Evolutionary conservation across 257 asterid species (phyloP).

Genomic region (Gardenia jasminoides): DNA sequence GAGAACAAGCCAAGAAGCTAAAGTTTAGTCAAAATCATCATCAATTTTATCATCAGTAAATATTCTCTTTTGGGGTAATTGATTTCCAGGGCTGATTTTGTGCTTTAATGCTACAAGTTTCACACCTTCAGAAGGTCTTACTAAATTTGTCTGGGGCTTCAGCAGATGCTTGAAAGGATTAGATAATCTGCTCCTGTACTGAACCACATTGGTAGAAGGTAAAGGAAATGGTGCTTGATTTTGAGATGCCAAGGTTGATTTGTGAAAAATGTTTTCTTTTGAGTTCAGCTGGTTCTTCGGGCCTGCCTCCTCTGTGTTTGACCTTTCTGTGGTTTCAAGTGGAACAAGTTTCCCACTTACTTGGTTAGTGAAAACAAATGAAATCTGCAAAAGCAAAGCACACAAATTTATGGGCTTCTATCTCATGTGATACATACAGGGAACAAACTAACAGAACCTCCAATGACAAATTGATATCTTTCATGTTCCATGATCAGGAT

Average conservation of each 20-base stretch:
- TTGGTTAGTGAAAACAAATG: conserved; percentile 93
- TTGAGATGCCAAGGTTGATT: conserved; percentile 31
- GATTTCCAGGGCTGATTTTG: conserved; percentile 33
- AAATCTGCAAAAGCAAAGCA: conserved; percentile 51
- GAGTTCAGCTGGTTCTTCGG: conserved; percentile 30
- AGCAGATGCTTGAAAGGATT: conserved; percentile 41
- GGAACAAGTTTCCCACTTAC: conserved; percentile 90
- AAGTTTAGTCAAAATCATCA: conserved; percentile 66
- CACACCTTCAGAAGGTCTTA: conserved; percentile 50
- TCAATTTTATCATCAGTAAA: conserved; percentile 42
- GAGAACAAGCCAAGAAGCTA: conserved; percentile 1
- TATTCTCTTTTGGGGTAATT: conserved; percentile 42
- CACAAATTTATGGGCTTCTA: conserved; percentile 6
- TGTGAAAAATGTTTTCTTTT: conserved; percentile 35
- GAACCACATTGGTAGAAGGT: conserved; percentile 31
- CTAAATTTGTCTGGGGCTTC: conserved; percentile 42
- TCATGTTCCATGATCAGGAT: conserved; percentile 5
- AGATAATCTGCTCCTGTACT: conserved; percentile 28
- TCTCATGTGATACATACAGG: background rate
- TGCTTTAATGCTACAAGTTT: conserved; percentile 23
- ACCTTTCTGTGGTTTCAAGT: conserved; percentile 54
- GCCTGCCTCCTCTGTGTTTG: conserved; percentile 29
- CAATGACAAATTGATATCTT: background rate
- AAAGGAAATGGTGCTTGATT: conserved; percentile 33
- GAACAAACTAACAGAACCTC: conserved; percentile 4